These are phyloP conservation scores for Chytriomyces sp. DNA, from an alignment of 192 early-diverging fungal species.

Conservation along the genomic window DNA sequence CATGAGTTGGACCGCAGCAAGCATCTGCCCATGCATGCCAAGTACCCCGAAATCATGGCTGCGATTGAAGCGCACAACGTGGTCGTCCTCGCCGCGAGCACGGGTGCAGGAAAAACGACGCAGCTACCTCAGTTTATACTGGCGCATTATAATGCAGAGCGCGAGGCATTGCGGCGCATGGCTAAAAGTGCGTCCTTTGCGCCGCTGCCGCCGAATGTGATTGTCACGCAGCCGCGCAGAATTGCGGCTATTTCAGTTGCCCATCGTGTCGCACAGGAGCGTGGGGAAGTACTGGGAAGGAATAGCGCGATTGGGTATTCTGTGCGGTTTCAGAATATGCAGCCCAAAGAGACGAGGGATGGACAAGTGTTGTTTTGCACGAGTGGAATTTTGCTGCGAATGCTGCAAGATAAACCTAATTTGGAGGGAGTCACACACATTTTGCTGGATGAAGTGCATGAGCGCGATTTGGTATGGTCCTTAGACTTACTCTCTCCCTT, in stretches of 20 bases:
- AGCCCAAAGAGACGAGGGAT: slow-evolving; percentile 49
- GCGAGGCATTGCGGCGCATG: slow-evolving; percentile 16
- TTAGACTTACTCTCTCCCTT: slow-evolving; percentile 18
- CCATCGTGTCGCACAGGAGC: slow-evolving; percentile 61
- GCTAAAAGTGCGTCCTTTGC: slow-evolving; percentile 11
- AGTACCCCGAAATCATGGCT: slow-evolving; percentile 46
- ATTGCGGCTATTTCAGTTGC: slow-evolving; percentile 75
- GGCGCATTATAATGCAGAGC: slow-evolving; percentile 36
- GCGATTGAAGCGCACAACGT: slow-evolving; percentile 53
- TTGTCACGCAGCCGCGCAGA: slow-evolving; percentile 90
- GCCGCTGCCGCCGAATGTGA: slow-evolving; percentile 56
- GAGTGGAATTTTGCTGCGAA: slow-evolving; percentile 71
- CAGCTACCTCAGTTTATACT: slow-evolving; percentile 89
- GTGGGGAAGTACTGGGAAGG: slow-evolving; percentile 53
- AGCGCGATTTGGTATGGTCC: slow-evolving; percentile 56
- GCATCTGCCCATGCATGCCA: slow-evolving; percentile 42
- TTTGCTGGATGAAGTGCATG: slow-evolving; percentile 83
- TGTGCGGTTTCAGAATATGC: slow-evolving; percentile 49
- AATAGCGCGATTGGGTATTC: slow-evolving; percentile 52
- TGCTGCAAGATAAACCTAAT: slow-evolving; percentile 64
- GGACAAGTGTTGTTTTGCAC: slow-evolving; percentile 64
- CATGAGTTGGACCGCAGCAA: slow-evolving; percentile 27
- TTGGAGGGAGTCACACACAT: slow-evolving; percentile 68
- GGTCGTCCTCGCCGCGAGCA: slow-evolving; percentile 46
- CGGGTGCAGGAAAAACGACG: slow-evolving; percentile 61